Base-by-base conservation (phyloP, 352 stramenopile species). In the Globisporangium radiosum region DNA sequence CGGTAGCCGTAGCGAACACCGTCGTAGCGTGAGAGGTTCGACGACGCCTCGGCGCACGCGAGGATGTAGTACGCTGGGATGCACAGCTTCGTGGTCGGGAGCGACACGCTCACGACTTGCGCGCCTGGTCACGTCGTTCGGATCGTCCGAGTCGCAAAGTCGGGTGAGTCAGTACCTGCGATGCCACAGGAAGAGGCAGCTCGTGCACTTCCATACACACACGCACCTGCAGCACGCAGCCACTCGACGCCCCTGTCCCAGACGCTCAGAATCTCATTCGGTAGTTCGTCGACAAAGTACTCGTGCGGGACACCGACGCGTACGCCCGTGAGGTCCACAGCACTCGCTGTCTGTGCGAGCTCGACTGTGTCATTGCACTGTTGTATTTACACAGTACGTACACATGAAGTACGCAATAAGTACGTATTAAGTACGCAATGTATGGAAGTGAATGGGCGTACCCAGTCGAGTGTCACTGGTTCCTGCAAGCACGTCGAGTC, bases 31-130 rank as follows among this genome's bases (percentile, higher is more conserved):
- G 91, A 96, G 49, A 99, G 76, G 70, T 99, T 99, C 1, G 96
- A 98, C 39, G 92, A 98, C 10, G 97, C 97, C 75, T 99, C 97
- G 1, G 97, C 96, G 64, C 94, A 98, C 9, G 96, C 95, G 44
- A 99, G 71, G n/a, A 99, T 97, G 68, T 99, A 99, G 69, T 99
- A 99, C 1, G 96, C 87, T 42, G 97, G 86, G 45, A 99, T 88
- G 33, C 90, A 95, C 33, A 90, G 73, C 77, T 83, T 95, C 25
- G 71, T 93, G 14, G 81, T 89, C 2, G 83, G 83, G 14, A 95
- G 65, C 8, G 83, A 92, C 4, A 91, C 68, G 44, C 69, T 79
- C 44, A 92, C 76, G n/a, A 93, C 76, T 58, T 90, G 76, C 25
- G 81, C 85, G 47, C 81, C 74, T 78, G 47, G 5, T 15, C 15